Percentiles rank a stretch among this genome's conserved stretches.
Evolutionary conservation across 352 stramenopile genomes (phyloP).

Genomic region (Pythium angustatum): DNA sequence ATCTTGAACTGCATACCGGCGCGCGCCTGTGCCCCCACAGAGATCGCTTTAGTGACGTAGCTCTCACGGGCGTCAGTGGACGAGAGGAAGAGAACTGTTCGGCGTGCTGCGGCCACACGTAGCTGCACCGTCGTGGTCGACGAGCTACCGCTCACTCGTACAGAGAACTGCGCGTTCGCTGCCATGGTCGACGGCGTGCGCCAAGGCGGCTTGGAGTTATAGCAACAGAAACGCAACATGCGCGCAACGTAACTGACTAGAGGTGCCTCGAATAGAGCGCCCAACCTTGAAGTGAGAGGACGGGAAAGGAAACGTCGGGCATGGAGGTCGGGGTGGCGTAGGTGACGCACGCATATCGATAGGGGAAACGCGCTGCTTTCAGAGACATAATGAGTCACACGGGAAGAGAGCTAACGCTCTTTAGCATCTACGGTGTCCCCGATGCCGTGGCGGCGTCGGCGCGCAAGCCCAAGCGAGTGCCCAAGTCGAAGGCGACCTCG

Average conservation of each 20-base stretch:
- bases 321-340: too few species aligned
- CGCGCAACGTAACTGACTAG: too few species aligned
- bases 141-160: not conserved
- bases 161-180: not conserved
- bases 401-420: conserved; percentile 29
- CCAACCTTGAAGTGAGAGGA: not conserved
- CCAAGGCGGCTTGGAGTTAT: not conserved
- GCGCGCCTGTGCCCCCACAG: not conserved
- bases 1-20: not conserved
- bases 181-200: not conserved
- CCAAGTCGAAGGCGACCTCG: not conserved
- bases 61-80: not conserved
- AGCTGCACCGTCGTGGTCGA: not conserved
- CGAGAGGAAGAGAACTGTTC: not conserved
- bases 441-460: not conserved
- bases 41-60: not conserved
- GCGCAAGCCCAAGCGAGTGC: not conserved
- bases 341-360: too few species aligned
- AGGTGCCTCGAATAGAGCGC: not conserved
- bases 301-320: not conserved
- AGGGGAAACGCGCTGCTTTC: not conserved
- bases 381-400: conserved; percentile 9
- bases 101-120: not conserved
- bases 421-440: conserved; percentile 24
- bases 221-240: too few species aligned